A percentile compares a stretch with the other conserved stretches of the same genome.
phyloP scores from a whole-genome alignment of 768 basidiomycete species.

The Russula lepida region DNA sequence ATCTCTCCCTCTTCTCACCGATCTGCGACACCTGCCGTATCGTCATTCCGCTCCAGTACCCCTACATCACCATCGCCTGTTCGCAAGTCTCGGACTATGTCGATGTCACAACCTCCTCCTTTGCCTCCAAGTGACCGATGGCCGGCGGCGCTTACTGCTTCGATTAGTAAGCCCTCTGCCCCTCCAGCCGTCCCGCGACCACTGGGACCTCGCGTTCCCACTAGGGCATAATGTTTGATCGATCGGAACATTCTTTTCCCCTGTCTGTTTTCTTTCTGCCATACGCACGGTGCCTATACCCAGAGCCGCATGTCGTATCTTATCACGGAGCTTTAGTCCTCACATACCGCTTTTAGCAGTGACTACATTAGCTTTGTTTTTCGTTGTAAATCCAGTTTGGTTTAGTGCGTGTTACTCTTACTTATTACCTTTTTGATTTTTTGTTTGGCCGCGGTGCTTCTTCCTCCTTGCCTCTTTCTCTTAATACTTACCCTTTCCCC shows the following conservation, averaged over 20 bases:
- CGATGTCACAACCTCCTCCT: slow-evolving; percentile 14
- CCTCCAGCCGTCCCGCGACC: slow-evolving; percentile 14
- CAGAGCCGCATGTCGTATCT: slow-evolving; percentile 18
- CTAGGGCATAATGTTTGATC: slow-evolving; percentile 9
- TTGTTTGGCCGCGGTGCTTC: background rate
- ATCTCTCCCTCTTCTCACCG: slow-evolving; percentile 8
- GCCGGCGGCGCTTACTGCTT: slow-evolving; percentile 8
- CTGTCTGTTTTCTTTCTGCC: background rate
- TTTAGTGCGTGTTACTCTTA: slow-evolving; percentile 17
- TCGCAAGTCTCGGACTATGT: slow-evolving; percentile 21
- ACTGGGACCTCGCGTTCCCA: slow-evolving; percentile 16
- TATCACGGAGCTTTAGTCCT: slow-evolving; percentile 21
- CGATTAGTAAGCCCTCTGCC: slow-evolving; percentile 14
- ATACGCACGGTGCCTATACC: slow-evolving; percentile 21
- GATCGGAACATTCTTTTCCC: slow-evolving; percentile 13
- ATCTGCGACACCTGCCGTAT: slow-evolving; percentile 13
- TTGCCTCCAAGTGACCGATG: slow-evolving; percentile 14
- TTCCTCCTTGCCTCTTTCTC: background rate
- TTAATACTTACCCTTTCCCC: slow-evolving; percentile 16
- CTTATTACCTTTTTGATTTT: slow-evolving; percentile 21
- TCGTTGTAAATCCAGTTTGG: slow-evolving; percentile 19
- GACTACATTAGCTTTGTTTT: slow-evolving; percentile 20
- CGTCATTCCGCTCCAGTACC: slow-evolving; percentile 13
- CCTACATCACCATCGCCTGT: slow-evolving; percentile 12
- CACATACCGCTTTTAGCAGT: slow-evolving; percentile 11